These are phyloP conservation scores for Aphelidium insulamus DNA, from an alignment of 371 early-diverging fungal genomes.

Conservation along the genomic window DNA sequence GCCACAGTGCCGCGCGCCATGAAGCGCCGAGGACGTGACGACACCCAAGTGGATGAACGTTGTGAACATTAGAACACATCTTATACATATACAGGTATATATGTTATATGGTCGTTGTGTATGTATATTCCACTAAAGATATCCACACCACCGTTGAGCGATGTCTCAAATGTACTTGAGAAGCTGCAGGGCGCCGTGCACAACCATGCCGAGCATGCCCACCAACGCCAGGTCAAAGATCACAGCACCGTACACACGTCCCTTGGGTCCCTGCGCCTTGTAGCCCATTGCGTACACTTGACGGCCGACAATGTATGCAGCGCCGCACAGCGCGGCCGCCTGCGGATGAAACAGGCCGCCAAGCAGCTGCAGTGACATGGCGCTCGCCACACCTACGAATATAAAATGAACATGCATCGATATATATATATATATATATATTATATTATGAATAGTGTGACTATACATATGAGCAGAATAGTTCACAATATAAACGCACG, in stretches of 20 bases:
- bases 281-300: constrained; percentile 12
- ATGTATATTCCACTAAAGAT: too few relatives aligned
- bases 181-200: constrained; percentile 1
- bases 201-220: constrained; percentile 3
- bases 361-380: constrained; percentile 5
- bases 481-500: constrained; percentile 1
- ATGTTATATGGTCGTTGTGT: too few relatives aligned
- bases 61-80: too few relatives aligned
- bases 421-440: not conserved
- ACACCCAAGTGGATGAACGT: too few relatives aligned
- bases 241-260: constrained; percentile 8
- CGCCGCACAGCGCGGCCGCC: constrained; percentile 9
- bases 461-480: too few relatives aligned
- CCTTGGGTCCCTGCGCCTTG: constrained; percentile 9
- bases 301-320: constrained; percentile 10
- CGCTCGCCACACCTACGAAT: not conserved
- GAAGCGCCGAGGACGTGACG: too few relatives aligned
- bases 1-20: too few relatives aligned
- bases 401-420: not conserved
- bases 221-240: not conserved
- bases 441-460: too few relatives aligned
- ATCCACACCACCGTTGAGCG: too few relatives aligned
- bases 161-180: not conserved
- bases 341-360: constrained; percentile 15
- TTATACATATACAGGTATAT: too few relatives aligned